These are phyloP conservation scores for Rhodosporidiobolus odoratus DNA, from an alignment of 768 basidiomycete genomes.

Conservation along the genomic window DNA sequence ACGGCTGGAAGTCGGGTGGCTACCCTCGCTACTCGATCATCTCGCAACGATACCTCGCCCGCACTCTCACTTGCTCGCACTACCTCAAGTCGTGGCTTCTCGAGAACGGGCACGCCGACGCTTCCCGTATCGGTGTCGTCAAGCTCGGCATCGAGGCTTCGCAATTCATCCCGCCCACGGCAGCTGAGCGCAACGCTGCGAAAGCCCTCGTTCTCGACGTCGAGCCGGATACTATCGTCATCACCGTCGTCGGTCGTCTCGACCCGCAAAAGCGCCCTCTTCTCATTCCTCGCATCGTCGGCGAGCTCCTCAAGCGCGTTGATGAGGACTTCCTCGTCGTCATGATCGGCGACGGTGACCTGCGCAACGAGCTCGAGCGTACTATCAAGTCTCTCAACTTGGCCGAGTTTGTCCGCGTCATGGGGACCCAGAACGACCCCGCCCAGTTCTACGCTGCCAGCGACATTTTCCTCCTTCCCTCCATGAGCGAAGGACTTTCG, in stretches of 20 bases:
- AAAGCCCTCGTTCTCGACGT: slow-evolving; percentile 16
- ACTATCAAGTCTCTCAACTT: not conserved
- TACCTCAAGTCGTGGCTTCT: slow-evolving; percentile 37
- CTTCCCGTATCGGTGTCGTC: slow-evolving; percentile 37
- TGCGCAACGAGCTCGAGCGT: slow-evolving; percentile 14
- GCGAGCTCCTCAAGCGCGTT: slow-evolving; percentile 11
- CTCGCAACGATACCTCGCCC: slow-evolving; percentile 39
- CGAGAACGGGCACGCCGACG: slow-evolving; percentile 26
- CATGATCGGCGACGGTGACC: slow-evolving; percentile 36
- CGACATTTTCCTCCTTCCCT: slow-evolving; percentile 39
- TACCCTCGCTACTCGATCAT: slow-evolving; percentile 40
- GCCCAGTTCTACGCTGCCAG: slow-evolving; percentile 1
- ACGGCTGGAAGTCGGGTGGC: slow-evolving; percentile 41
- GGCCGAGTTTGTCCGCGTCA: slow-evolving; percentile 13
- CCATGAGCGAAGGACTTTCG: slow-evolving; percentile 37
- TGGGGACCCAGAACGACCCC: slow-evolving; percentile 20
- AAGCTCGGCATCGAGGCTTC: slow-evolving; percentile 39
- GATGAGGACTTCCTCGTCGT: slow-evolving; percentile 33
- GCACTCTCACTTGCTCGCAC: slow-evolving; percentile 39
- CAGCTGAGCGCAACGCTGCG: slow-evolving; percentile 5
- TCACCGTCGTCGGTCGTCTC: slow-evolving; percentile 34
- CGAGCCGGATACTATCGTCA: slow-evolving; percentile 31
- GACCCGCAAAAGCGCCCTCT: slow-evolving; percentile 37
- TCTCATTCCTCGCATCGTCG: slow-evolving; percentile 30
- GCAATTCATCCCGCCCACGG: not conserved